phyloP scores from a whole-genome alignment of 2,329 filamentous ascomycete species.

The Aspergillus melleus region DNA sequence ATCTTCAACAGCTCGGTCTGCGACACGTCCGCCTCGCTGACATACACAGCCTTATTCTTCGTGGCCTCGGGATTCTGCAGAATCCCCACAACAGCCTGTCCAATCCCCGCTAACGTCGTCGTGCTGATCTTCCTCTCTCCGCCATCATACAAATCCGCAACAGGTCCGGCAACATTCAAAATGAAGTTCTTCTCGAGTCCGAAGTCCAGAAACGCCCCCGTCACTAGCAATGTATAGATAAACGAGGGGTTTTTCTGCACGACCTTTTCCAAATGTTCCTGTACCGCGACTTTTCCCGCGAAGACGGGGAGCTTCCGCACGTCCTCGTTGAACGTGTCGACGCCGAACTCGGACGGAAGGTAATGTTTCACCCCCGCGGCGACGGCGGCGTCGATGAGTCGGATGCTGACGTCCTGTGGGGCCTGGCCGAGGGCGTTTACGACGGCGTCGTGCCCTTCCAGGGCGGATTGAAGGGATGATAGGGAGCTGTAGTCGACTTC shows the following conservation, averaged over 20 bases:
- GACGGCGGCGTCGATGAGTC: constrained; percentile 32
- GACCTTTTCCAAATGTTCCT: constrained; percentile 28
- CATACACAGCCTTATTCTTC: constrained; percentile 51
- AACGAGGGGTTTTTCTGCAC: constrained; percentile 22
- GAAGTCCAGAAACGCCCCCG: constrained; percentile 37
- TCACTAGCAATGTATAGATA: constrained; percentile 32
- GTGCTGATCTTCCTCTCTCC: constrained; percentile 52
- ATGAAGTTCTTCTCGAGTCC: constrained; percentile 43
- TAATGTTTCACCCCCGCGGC: constrained; percentile 31
- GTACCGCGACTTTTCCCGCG: constrained; percentile 30
- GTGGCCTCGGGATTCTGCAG: constrained; percentile 54
- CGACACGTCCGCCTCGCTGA: constrained; percentile 24
- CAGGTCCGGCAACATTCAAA: constrained; percentile 39
- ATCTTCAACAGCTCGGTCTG: constrained; percentile 1
- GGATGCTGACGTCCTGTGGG: constrained; percentile 10
- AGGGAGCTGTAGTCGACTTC: neutral
- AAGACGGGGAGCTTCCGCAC: constrained; percentile 31
- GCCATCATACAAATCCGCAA: constrained; percentile 49
- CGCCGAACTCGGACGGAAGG: constrained; percentile 40
- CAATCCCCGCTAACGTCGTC: constrained; percentile 52
- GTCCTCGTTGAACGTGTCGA: constrained; percentile 28
- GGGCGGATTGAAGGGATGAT: neutral
- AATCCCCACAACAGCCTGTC: constrained; percentile 50
- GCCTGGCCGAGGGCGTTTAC: constrained; percentile 3
- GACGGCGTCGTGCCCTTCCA: neutral